These are phyloP conservation scores for Microcyclospora pomicola DNA, from an alignment of 2,329 filamentous ascomycete genomes.

Conservation along the genomic window DNA sequence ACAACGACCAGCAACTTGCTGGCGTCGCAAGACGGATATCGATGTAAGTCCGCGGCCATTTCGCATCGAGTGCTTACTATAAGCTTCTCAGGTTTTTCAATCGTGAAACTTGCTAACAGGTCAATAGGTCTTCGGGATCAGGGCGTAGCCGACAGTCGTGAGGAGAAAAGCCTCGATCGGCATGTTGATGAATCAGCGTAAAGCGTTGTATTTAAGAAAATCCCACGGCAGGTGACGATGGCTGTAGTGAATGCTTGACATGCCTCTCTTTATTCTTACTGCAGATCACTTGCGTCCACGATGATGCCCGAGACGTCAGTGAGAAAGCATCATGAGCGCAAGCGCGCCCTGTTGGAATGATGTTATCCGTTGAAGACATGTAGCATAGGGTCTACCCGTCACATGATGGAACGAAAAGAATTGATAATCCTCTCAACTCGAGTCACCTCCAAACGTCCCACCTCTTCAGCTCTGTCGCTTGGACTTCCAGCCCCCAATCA, in stretches of 20 bases:
- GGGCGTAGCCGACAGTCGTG: slow-evolving; percentile 19
- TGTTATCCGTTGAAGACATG: neutral
- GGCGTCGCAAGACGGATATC: slow-evolving; percentile 81
- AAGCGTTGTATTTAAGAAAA: neutral
- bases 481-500: neutral
- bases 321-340: neutral
- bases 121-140: slow-evolving; percentile 28
- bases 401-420: no score
- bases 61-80: neutral
- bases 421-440: neutral
- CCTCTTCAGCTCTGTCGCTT: neutral
- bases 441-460: neutral
- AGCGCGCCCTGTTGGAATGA: neutral
- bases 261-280: neutral
- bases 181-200: neutral
- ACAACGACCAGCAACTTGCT: slow-evolving; percentile 79
- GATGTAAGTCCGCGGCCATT: slow-evolving; percentile 54
- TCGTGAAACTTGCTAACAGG: slow-evolving; percentile 8
- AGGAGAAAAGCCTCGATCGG: neutral
- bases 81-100: neutral
- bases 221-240: no score
- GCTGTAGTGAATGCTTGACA: neutral
- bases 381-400: no score
- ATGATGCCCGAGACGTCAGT: no score
- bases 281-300: neutral